A percentile compares a stretch with the other conserved stretches of the same genome.
These are phyloP conservation scores for Aspergillus taichungensis DNA, from an alignment of 495 filamentous ascomycete genomes.

Conservation along the genomic window DNA sequence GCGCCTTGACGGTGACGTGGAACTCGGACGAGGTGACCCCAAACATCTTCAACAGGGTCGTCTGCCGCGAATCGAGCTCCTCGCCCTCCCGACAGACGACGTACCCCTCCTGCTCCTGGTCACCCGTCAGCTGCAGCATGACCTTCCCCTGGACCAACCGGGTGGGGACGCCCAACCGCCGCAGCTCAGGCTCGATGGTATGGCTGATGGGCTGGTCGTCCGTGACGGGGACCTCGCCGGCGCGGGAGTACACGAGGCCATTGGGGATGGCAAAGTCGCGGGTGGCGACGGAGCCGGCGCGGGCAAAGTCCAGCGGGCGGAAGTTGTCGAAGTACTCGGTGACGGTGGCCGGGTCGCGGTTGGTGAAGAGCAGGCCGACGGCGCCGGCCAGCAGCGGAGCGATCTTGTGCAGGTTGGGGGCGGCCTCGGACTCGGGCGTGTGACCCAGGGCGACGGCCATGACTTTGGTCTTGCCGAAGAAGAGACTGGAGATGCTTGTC, in stretches of 20 bases:
- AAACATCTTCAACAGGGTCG: conserved; percentile 88
- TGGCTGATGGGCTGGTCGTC: conserved; percentile 82
- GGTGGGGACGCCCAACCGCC: conserved; percentile 81
- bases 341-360: conserved; percentile 54
- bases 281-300: conserved; percentile 68
- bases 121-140: conserved; percentile 55
- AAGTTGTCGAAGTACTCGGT: conserved; percentile 58
- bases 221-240: conserved; percentile 64
- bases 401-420: conserved; percentile 61
- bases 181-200: conserved; percentile 76
- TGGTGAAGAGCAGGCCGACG: conserved; percentile 86
- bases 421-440: conserved; percentile 64
- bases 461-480: conserved; percentile 98
- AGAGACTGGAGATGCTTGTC: conserved; percentile 48
- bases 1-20: conserved; percentile 63
- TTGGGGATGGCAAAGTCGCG: conserved; percentile 69
- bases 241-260: conserved; percentile 66
- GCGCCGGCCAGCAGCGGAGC: conserved; percentile 64
- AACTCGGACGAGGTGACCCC: conserved; percentile 85
- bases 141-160: conserved; percentile 82
- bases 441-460: conserved; percentile 87
- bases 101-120: conserved; percentile 55
- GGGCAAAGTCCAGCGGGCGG: conserved; percentile 71
- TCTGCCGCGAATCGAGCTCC: conserved; percentile 78
- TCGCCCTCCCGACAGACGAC: conserved; percentile 75